phyloP scores from a whole-genome alignment of 345 rosid genomes.

The Citrus mangshanensis region DNA sequence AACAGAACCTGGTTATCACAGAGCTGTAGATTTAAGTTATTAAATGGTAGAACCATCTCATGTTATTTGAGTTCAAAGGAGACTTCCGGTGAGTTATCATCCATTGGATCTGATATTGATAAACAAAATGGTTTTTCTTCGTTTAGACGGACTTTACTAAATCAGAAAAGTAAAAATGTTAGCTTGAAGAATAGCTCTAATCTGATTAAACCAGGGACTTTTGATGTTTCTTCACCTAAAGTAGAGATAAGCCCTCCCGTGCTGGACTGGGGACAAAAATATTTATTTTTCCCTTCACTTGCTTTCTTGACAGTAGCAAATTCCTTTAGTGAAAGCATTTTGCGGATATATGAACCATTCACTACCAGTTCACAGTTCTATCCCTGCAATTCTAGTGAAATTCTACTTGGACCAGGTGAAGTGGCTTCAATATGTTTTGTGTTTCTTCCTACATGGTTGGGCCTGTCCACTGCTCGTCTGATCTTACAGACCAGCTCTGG shows the following conservation, averaged over 20 bases:
- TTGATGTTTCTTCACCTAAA: conserved; percentile 30
- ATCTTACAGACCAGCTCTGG: conserved; percentile 68
- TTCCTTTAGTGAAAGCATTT: conserved; percentile 53
- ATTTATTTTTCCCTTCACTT: conserved; percentile 50
- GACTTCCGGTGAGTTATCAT: conserved; percentile 30
- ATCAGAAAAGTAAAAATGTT: conserved; percentile 26
- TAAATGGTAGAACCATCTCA: conserved; percentile 46
- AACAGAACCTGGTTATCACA: conserved; percentile 44
- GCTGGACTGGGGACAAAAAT: conserved; percentile 57
- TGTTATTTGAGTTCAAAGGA: conserved; percentile 47
- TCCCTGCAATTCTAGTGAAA: conserved; percentile 58
- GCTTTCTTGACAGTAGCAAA: conserved; percentile 54
- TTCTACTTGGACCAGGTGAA: conserved; percentile 56
- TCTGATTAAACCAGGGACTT: conserved; percentile 27
- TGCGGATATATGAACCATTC: conserved; percentile 59
- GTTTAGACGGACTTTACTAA: conserved; percentile 35
- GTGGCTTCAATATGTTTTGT: conserved; percentile 58
- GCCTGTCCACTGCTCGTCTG: conserved; percentile 53
- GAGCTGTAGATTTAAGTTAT: conserved; percentile 38
- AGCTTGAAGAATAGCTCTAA: conserved; percentile 30
- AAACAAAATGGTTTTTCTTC: conserved; percentile 40
- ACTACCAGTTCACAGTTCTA: conserved; percentile 58
- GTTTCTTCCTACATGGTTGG: conserved; percentile 59
- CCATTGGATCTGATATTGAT: conserved; percentile 22
- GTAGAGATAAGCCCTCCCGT: conserved; percentile 51